Evolutionary conservation across 768 basidiomycete genomes (phyloP).

Genomic region (Suillus fuscotomentosus): DNA sequence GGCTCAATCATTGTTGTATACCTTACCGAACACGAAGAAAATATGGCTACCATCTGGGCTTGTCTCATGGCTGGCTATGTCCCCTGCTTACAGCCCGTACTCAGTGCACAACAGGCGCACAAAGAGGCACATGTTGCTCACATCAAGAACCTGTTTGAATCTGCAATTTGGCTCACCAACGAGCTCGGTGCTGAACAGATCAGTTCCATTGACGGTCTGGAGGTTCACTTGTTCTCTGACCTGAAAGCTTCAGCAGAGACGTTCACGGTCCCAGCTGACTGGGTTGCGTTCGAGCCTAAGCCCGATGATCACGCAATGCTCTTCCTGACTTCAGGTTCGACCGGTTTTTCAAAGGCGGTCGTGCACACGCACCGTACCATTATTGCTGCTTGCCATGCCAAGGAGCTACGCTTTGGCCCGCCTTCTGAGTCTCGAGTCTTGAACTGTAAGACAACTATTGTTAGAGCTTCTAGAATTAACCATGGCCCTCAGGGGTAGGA

Average conservation of each 20-base stretch:
- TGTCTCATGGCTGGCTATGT: slow-evolving; percentile 30
- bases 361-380: slow-evolving; percentile 38
- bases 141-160: slow-evolving; percentile 28
- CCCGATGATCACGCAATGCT: slow-evolving; percentile 31
- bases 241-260: slow-evolving; percentile 15
- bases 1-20: slow-evolving; percentile 28
- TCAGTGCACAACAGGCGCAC: slow-evolving; percentile 32
- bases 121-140: slow-evolving; percentile 29
- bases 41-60: slow-evolving; percentile 31
- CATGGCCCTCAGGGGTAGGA: slow-evolving; percentile 32
- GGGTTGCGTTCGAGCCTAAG: slow-evolving; percentile 15
- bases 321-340: slow-evolving; percentile 43
- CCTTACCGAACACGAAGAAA: slow-evolving; percentile 31
- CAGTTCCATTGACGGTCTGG: slow-evolving; percentile 19
- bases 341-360: slow-evolving; percentile 44
- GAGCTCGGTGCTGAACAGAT: slow-evolving; percentile 27
- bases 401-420: slow-evolving; percentile 33
- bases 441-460: slow-evolving; percentile 32
- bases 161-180: slow-evolving; percentile 30
- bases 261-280: slow-evolving; percentile 11
- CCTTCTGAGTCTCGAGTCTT: slow-evolving; percentile 33
- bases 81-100: slow-evolving; percentile 31
- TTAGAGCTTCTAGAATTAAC: background rate
- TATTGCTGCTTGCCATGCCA: slow-evolving; percentile 32
- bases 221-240: slow-evolving; percentile 24